Conservation (phyloP, 2,329 filamentous ascomycete genomes). For the Trichoderma brevicompactum region DNA sequence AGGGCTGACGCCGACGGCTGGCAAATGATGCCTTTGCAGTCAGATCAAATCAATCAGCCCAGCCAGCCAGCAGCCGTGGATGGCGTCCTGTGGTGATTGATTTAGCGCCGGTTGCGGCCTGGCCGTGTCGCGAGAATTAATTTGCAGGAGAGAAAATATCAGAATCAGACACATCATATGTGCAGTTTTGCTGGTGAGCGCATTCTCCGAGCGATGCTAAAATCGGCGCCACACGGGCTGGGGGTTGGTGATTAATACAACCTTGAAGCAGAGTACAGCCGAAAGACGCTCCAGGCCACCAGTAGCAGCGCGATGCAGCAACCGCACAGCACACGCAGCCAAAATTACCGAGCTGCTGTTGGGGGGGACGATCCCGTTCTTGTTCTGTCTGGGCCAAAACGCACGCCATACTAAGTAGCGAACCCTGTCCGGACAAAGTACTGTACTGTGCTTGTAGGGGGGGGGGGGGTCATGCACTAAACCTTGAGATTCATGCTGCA, state of each 20-base stretch:
- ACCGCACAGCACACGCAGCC: not conserved
- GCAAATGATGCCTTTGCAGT: slow-evolving; percentile 1
- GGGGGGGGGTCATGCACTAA: not conserved
- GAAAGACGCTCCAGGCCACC: not conserved
- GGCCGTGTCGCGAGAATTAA: slow-evolving; percentile 18
- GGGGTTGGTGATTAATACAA: slow-evolving; percentile 5
- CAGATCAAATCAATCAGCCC: not conserved
- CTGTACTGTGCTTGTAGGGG: slow-evolving; percentile 5
- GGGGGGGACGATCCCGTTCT: slow-evolving; percentile 19
- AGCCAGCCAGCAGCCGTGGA: not conserved
- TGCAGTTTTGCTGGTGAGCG: slow-evolving; percentile 14
- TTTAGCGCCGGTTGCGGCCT: slow-evolving; percentile 20
- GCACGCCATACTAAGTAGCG: slow-evolving; percentile 19
- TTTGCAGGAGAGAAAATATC: slow-evolving; percentile 12
- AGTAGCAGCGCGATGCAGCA: not conserved
- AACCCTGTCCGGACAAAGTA: too few relatives aligned
- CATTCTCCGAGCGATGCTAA: slow-evolving; percentile 18
- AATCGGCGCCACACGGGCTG: slow-evolving; percentile 21
- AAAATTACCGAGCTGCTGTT: slow-evolving; percentile 18
- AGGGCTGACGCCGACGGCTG: slow-evolving; percentile 22
- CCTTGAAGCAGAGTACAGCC: slow-evolving; percentile 1
- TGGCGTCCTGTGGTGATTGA: not conserved
- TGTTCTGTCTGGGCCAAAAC: too few relatives aligned
- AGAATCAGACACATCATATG: slow-evolving; percentile 27
- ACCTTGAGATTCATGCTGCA: too few relatives aligned